Percentiles rank a stretch among this genome's conserved stretches.
Evolutionary conservation across 768 basidiomycete genomes (phyloP).

Genomic region (Termitomyces sp.): DNA sequence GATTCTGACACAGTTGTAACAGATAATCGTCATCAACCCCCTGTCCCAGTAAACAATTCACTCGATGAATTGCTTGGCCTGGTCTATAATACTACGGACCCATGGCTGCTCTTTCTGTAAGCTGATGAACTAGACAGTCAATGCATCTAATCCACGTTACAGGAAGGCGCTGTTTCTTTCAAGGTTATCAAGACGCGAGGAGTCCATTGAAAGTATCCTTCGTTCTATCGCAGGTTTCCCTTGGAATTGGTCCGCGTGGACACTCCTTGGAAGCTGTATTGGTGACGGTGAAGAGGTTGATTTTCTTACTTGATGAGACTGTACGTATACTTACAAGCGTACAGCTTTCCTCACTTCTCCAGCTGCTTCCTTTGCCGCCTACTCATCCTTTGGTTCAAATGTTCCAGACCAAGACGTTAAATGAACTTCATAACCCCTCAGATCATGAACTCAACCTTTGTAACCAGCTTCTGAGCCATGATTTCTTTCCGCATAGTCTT

Average conservation of each 20-base stretch:
- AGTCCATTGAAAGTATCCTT: conserved; percentile 80
- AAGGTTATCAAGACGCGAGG: conserved; percentile 73
- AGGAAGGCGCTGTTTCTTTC: conserved; percentile 85
- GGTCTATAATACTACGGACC: conserved; percentile 60
- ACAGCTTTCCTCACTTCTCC: conserved; percentile 46
- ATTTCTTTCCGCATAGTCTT: conserved; percentile 77
- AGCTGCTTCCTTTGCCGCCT: conserved; percentile 41
- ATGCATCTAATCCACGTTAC: conserved; percentile 8
- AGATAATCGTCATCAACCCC: conserved; percentile 72
- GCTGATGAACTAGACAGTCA: conserved; percentile 19
- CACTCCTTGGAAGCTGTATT: conserved; percentile 72
- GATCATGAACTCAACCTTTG: conserved; percentile 83
- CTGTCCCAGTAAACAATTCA: conserved; percentile 58
- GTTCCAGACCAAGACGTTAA: conserved; percentile 87
- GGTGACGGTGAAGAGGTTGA: conserved; percentile 82
- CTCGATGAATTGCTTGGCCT: conserved; percentile 55
- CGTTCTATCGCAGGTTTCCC: conserved; percentile 74
- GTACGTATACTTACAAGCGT: conserved; percentile 8
- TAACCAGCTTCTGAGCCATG: conserved; percentile 64
- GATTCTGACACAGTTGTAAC: conserved; percentile 4
- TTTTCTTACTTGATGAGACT: conserved; percentile 2
- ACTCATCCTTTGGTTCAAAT: conserved; percentile 50
- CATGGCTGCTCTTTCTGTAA: conserved; percentile 83
- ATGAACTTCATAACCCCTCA: conserved; percentile 85
- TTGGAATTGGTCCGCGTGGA: conserved; percentile 97